Evolutionary conservation across 805 yeast genomes (phyloP), one percentile per base, ranked within the genome.

Genomic region (Debaryomyces tyrocola): DNA sequence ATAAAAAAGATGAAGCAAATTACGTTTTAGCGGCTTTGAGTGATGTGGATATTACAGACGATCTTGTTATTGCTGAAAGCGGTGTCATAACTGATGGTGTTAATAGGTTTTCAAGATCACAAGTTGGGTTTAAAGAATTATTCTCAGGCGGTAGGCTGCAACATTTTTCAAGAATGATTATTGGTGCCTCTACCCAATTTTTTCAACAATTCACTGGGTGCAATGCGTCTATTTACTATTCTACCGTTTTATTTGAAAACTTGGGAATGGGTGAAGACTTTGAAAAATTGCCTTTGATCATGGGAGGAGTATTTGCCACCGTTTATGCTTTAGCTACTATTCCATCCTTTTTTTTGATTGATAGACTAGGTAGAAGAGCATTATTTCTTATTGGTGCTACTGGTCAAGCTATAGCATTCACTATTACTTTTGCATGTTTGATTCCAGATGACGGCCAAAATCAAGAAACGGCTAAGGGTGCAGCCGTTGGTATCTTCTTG

Each of bases 1-100:
- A 74, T 47, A 69, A 80, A 58, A 67, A 71, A 51, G 74, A 70
- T 34, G 84, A 82, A 54, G 85, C 86, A 24, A 50, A 51, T 52
- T 41, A 57, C 47, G 50, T 67, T 33, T 59, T 80, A 55, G 73
- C 75, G 44, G 58, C 67, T 27, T 59, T 78, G 54, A 63, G 72
- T 47, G 71, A 61, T 36, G 61, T 60, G 46, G 46, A 54, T 4
- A 52, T 62, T 1, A 63, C 59, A n/a, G 67, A 67, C 47, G 75
- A 70, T 46, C 68, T 68, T 50, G 68, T 73, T 31, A 58, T 73
- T 36, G 75, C 77, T 50, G 71, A 72, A 58, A 69, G 53, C 64
- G 73, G 66, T 56, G 78, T 64, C 48, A 73, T 73, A 58, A 68
- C 64, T 43, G 79, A 75, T 44, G 75, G 82, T 43, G 74, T 79